A percentile compares a stretch with the other conserved stretches of the same genome.
Conservation (phyloP, 1,139 yeast species). For the Komagataea norvegica region DNA sequence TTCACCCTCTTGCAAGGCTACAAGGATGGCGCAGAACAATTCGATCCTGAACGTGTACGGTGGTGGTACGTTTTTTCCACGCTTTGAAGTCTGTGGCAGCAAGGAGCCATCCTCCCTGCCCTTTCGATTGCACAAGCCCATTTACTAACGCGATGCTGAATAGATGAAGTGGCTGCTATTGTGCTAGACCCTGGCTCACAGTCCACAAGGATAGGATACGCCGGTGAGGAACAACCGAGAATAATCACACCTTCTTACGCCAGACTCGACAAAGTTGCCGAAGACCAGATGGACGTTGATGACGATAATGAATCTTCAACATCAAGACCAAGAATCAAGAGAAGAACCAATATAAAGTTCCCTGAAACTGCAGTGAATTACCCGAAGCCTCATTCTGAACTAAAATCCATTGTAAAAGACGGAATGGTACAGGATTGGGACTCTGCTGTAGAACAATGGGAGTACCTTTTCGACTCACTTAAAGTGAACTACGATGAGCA, state of each 20-base stretch:
- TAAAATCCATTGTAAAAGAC: slow-evolving; percentile 56
- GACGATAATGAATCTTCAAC: slow-evolving; percentile 30
- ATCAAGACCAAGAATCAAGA: slow-evolving; percentile 14
- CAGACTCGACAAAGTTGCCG: slow-evolving; percentile 29
- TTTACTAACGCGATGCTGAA: slow-evolving; percentile 12
- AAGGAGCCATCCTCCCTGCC: too few species aligned
- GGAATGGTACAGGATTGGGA: slow-evolving; percentile 71
- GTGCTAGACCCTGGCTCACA: slow-evolving; percentile 90
- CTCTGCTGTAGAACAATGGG: slow-evolving; percentile 63
- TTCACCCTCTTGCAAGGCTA: too few species aligned
- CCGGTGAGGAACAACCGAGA: slow-evolving; percentile 91
- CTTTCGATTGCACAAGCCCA: too few species aligned
- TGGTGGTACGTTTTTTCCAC: slow-evolving; percentile 36
- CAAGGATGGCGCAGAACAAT: slow-evolving; percentile 23
- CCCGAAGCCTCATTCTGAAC: slow-evolving; percentile 48
- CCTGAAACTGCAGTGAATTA: slow-evolving; percentile 57
- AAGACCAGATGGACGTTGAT: slow-evolving; percentile 26
- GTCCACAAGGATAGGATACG: slow-evolving; percentile 81
- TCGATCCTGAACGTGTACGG: slow-evolving; percentile 44
- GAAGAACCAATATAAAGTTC: slow-evolving; percentile 27
- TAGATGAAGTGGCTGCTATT: slow-evolving; percentile 83
- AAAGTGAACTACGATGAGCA: slow-evolving; percentile 58
- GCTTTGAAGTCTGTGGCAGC: too few species aligned
- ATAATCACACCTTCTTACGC: slow-evolving; percentile 65
- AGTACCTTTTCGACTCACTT: slow-evolving; percentile 45